Base-by-base conservation (phyloP, 352 stramenopile species). In the Stramenopiles sp. region DNA sequence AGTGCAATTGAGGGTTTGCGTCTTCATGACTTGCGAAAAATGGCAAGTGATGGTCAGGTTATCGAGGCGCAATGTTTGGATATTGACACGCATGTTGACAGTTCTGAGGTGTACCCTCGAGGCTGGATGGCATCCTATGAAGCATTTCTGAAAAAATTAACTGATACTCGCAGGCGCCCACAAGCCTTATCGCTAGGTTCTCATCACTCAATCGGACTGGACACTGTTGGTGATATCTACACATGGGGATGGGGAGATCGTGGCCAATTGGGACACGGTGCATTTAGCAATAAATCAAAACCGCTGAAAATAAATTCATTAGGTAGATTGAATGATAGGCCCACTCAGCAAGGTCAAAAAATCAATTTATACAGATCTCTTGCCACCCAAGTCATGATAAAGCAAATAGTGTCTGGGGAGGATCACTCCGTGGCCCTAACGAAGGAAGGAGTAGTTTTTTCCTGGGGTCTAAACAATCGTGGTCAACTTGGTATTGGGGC, bases 401-500 rank as follows among this genome's bases (percentile, higher is more conserved):
- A 78, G 31, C 71, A 78, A 78, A 78, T 78, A 14, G 71, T 33
- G 4, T 78, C 4, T 78, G 71, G 71, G 71, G 71, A 78, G 8
- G 71, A 78, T 78, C 71, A 78, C 22, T 30, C 39, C 29, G 7
- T 82, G 7, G 83, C 44, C 7, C 30, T 31, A 22, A 30, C 82
- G 0, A 27, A 32, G 8, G 80, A 82, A 7, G 83, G 83, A 22
- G 7, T 32, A 7, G 32, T 85, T 0, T 84, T 83, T 75, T 44
- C 83, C 0, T 85, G 83, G 83, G 83, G 83, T 7, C 31, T 27
- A 22, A 80, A 81, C 7, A 44, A n/a, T 0, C 44, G 55, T 27
- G 83, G 83, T 25, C 83, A 85, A 80, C 80, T 85, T 0, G 83
- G 83, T 14, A 75, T 83, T 44, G 83, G 83, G 0, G 71, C 4